Base-by-base conservation (phyloP, 805 yeast genomes). In the Candida lessepsii region DNA sequence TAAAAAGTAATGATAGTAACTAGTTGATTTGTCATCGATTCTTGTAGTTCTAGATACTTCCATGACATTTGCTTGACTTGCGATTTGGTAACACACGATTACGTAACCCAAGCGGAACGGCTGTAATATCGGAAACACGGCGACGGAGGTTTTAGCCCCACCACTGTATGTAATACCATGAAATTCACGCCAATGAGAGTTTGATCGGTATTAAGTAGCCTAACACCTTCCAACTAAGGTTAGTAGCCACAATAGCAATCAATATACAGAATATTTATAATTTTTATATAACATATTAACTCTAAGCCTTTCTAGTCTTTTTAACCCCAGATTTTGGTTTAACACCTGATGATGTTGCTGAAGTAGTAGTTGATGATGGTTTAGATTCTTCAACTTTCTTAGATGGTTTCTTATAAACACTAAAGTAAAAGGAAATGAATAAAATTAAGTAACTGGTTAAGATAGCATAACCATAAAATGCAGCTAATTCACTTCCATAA, bases 401-500 rank as follows among this genome's bases (percentile, higher is more conserved):
- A 13, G 37, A 6, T 10, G 47, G 38, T 25, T 32, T 39, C 15
- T 37, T 80, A 77, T 91, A 91, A 40, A 86, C 86, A 58, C 80
- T 80, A 62, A 89, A 81, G 80, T 91, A 91, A 77, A 91, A 91
- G 39, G 89, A 83, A 60, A 91, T 88, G 75, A 91, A 91, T 57
- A 91, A 73, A 53, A 91, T 76, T 70, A 91, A 73, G 71, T 91
- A 91, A 40, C 93, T 82, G 43, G 95, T 82, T 65, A 91, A 75
- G 57, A 91, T 86, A 63, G 81, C 71, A 66, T 88, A 88, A 36
- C 99, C 99, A 58, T 80, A 85, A 39, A 83, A 80, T 40, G 98
- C 99, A 47, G 99, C 98, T 53, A 79, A 77, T 68, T 86, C 95
- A 44, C 89, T 83, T 49, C 99, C 99, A 57, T 85, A 78, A 68